phyloP scores from a whole-genome alignment of 2,329 filamentous ascomycete genomes.

The Harringtonia lauricola region DNA sequence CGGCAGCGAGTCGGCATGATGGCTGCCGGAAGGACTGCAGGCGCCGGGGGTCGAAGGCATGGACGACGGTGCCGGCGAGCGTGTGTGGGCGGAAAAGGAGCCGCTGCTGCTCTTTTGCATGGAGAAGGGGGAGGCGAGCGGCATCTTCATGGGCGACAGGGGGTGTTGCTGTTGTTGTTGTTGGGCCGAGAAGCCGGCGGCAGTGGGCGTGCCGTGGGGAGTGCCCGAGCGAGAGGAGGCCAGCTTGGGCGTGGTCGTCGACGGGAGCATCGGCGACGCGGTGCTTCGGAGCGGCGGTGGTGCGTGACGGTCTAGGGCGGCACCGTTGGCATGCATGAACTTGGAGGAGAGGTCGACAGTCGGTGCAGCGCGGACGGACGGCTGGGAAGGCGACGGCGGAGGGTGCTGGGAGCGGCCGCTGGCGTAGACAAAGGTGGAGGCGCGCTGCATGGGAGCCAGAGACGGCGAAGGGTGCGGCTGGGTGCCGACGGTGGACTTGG shows the following conservation, averaged over 20 bases:
- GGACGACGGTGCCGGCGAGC: neutral
- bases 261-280: no score
- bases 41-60: neutral
- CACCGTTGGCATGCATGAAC: conserved; percentile 67
- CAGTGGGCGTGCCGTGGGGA: conserved; percentile 34
- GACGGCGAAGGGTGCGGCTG: conserved; percentile 3
- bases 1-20: neutral
- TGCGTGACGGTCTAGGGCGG: conserved; percentile 16
- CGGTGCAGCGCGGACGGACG: neutral
- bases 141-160: conserved; percentile 38
- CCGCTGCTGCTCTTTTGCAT: conserved; percentile 1
- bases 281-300: conserved; percentile 12
- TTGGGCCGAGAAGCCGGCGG: conserved; percentile 33
- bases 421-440: conserved; percentile 45
- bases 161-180: conserved; percentile 37
- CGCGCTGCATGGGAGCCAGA: conserved; percentile 17
- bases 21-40: neutral
- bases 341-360: conserved; percentile 35
- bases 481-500: conserved; percentile 17
- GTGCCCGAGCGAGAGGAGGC: conserved; percentile 1
- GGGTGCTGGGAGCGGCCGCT: conserved; percentile 28
- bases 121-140: neutral
- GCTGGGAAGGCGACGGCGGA: neutral
- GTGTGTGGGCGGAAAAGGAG: neutral
- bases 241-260: conserved; percentile 7